phyloP scores from a whole-genome alignment of 2,329 filamentous ascomycete species.

The Bertia moriformis region DNA sequence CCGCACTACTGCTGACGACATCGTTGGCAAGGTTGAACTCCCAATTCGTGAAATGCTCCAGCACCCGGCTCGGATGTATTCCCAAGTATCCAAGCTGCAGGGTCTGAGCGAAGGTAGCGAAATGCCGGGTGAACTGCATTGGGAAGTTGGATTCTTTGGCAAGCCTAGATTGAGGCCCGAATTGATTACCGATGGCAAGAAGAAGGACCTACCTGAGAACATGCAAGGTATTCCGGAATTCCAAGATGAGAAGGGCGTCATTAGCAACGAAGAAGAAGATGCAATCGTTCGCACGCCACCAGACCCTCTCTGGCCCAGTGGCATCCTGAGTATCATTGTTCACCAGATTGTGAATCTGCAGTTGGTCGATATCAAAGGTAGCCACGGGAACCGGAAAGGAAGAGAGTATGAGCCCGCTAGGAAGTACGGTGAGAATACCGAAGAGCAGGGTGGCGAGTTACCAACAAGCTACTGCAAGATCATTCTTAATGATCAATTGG shows the following conservation, averaged over 20 bases:
- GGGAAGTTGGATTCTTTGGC: conserved; percentile 59
- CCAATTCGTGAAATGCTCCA: conserved; percentile 52
- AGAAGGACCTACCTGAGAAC: conserved; percentile 39
- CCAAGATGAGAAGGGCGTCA: conserved; percentile 55
- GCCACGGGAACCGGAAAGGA: conserved; percentile 19
- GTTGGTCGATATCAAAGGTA: conserved; percentile 33
- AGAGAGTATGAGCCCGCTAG: conserved; percentile 1
- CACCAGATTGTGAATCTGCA: conserved; percentile 61
- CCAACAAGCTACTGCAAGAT: conserved; percentile 61
- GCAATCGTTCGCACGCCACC: conserved; percentile 58
- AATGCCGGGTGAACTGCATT: conserved; percentile 55
- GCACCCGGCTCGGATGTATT: conserved; percentile 18
- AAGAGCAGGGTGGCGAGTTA: conserved; percentile 46
- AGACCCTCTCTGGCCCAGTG: conserved; percentile 42
- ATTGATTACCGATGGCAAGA: conserved; percentile 45
- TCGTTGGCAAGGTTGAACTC: conserved; percentile 59
- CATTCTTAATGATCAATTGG: conserved; percentile 54
- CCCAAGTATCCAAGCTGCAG: conserved; percentile 24
- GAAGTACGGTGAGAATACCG: conserved; percentile 20
- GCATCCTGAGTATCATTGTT: conserved; percentile 56
- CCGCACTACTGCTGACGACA: conserved; percentile 57
- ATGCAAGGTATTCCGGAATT: conserved; percentile 20
- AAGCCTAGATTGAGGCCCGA: conserved; percentile 36
- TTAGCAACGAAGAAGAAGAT: conserved; percentile 41
- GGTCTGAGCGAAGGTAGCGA: conserved; percentile 38